Conservation (phyloP, 2,329 filamentous ascomycete genomes). For the Fusarium agapanthi region DNA sequence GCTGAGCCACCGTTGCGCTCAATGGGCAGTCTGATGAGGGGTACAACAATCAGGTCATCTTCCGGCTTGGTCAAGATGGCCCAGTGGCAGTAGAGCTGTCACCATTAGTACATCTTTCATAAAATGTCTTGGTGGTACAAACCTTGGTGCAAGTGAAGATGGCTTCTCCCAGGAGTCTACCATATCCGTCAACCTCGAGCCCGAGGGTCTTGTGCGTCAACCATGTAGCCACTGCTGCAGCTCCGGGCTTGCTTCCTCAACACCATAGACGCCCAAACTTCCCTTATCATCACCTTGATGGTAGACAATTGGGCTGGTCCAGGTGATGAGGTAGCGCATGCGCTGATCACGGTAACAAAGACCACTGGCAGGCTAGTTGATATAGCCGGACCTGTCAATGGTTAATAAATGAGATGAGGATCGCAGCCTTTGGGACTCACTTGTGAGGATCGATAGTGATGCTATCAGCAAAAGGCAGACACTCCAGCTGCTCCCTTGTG, state of each 20-base stretch:
- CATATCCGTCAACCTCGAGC: background rate
- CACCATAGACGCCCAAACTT: background rate
- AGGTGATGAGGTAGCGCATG: background rate
- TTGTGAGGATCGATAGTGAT: background rate
- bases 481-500: background rate
- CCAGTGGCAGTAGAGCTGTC: background rate
- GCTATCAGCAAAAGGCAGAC: background rate
- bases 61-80: background rate
- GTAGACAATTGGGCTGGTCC: background rate
- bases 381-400: background rate
- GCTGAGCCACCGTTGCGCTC: background rate
- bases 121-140: rapidly evolving
- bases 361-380: background rate
- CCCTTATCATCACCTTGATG: background rate
- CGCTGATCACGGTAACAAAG: background rate
- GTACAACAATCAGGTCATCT: background rate
- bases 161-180: background rate
- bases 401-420: rapidly evolving
- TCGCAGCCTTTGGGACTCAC: rapidly evolving
- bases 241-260: background rate
- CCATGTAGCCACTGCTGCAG: background rate
- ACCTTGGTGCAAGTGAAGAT: constrained; percentile 2
- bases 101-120: background rate
- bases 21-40: background rate
- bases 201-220: background rate